Conservation (phyloP, 225 moss, liverwort and hornwort genomes). For the Bryum argenteum region DNA sequence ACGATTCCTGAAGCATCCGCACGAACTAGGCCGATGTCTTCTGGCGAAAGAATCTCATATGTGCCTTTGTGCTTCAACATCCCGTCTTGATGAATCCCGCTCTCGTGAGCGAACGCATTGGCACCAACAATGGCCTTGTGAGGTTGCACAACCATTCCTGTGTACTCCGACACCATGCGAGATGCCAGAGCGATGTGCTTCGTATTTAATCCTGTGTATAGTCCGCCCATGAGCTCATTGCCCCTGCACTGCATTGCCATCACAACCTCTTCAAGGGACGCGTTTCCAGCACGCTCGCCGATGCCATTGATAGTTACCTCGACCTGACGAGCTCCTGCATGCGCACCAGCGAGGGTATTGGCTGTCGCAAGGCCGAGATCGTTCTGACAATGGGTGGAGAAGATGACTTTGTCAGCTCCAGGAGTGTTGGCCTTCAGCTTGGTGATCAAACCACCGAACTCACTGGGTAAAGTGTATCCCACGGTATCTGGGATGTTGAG, state of each 20-base stretch:
- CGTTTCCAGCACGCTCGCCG: constrained; percentile 98
- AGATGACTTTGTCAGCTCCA: constrained; percentile 83
- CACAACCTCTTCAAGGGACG: constrained; percentile 99
- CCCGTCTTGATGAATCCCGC: constrained; percentile 99
- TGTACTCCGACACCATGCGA: constrained; percentile 90
- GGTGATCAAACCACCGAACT: constrained; percentile 76
- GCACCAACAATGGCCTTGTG: constrained; percentile 99
- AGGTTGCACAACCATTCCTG: constrained; percentile 94
- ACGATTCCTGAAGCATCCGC: constrained; percentile 83
- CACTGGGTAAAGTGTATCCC: constrained; percentile 77
- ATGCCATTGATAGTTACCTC: constrained; percentile 98
- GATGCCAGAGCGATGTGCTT: constrained; percentile 83
- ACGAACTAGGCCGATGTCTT: constrained; percentile 85
- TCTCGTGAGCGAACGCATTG: constrained; percentile 98
- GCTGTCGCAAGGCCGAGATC: constrained; percentile 93
- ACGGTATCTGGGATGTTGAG: constrained; percentile 95
- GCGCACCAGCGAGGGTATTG: constrained; percentile 85
- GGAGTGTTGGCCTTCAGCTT: constrained; percentile 80
- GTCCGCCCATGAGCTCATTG: constrained; percentile 69
- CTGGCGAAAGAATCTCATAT: constrained; percentile 86
- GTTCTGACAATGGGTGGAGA: constrained; percentile 98
- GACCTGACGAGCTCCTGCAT: constrained; percentile 89
- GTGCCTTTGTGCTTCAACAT: constrained; percentile 97
- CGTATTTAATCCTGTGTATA: constrained; percentile 73
- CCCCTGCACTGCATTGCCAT: constrained; percentile 93